A percentile compares a stretch with the other conserved stretches of the same genome.
phyloP scores from a whole-genome alignment of 495 filamentous ascomycete genomes.

The Apiosordaria backusii region DNA sequence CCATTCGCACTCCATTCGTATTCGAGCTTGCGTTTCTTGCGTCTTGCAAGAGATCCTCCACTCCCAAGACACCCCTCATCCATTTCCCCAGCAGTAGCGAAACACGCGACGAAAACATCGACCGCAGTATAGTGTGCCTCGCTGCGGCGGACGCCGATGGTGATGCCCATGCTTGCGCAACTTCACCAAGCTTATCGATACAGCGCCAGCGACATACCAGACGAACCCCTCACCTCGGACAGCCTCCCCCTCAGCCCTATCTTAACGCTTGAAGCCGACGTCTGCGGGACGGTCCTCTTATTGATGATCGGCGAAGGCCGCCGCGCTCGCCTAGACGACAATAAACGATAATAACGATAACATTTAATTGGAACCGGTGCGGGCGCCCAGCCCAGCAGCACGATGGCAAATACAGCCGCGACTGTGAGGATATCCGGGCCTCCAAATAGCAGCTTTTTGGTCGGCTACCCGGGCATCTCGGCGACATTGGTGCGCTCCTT shows the following conservation, averaged over 20 bases:
- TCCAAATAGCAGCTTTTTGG: conserved; percentile 92
- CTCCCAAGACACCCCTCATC: conserved; percentile 4
- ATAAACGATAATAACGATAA: conserved; percentile 18
- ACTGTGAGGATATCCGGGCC: conserved; percentile 96
- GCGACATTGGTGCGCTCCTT: conserved; percentile 78
- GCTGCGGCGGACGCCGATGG: conserved; percentile 17
- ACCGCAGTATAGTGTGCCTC: conserved; percentile 3
- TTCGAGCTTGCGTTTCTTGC: conserved; percentile 1
- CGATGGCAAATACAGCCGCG: conserved; percentile 52
- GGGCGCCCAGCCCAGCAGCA: conserved; percentile 7
- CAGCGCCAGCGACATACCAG: conserved; percentile 18
- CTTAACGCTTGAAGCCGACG: conserved; percentile 19
- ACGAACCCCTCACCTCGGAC: conserved; percentile 24
- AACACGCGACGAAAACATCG: conserved; percentile 2
- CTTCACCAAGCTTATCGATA: conserved; percentile 28
- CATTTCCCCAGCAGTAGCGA: not conserved
- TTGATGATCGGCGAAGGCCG: conserved; percentile 28
- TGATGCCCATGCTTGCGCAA: conserved; percentile 18
- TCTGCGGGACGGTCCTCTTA: conserved; percentile 13
- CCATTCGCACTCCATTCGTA: not conserved
- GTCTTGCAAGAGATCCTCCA: not conserved
- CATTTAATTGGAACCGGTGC: not conserved
- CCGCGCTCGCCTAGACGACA: conserved; percentile 14
- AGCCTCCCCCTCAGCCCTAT: conserved; percentile 15
- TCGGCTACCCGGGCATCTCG: conserved; percentile 96